phyloP scores from a whole-genome alignment of 177 flowering plant species.

The Vitis hybrid region DNA sequence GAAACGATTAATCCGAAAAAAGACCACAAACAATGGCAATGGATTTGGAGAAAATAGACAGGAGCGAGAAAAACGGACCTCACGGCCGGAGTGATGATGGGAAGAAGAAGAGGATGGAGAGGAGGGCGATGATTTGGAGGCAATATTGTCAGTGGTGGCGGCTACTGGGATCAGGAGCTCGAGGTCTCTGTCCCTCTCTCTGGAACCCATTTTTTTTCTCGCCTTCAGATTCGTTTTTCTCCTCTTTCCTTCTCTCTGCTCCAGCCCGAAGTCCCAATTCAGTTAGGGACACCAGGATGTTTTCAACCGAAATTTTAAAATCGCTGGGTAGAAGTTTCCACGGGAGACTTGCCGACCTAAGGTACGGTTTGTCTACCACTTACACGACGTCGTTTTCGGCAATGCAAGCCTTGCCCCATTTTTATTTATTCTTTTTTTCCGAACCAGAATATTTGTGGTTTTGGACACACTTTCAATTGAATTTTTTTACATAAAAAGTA shows the following conservation, averaged over 20 bases:
- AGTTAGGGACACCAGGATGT: no score
- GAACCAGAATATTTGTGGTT: no score
- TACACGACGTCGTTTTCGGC: no score
- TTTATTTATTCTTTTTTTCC: no score
- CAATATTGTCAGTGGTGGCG: constrained; percentile 8
- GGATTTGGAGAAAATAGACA: neutral
- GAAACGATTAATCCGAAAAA: neutral
- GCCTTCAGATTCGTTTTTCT: neutral
- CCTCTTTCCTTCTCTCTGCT: neutral
- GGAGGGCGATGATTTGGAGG: constrained; percentile 19
- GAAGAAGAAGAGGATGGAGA: constrained; percentile 14
- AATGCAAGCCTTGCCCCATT: no score
- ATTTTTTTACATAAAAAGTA: no score
- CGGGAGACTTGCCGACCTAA: no score
- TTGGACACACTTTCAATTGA: no score
- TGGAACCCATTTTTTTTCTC: constrained; percentile 6
- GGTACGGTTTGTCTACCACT: no score
- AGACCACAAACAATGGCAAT: neutral
- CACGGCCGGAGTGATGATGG: constrained; percentile 26
- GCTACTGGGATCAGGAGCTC: constrained; percentile 31
- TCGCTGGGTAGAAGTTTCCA: no score
- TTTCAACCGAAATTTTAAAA: no score
- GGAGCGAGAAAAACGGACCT: constrained; percentile 13
- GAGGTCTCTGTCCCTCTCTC: constrained; percentile 27
- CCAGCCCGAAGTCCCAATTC: no score